These are phyloP conservation scores for Limtongia smithiae DNA, from an alignment of 805 yeast genomes.

Conservation along the genomic window DNA sequence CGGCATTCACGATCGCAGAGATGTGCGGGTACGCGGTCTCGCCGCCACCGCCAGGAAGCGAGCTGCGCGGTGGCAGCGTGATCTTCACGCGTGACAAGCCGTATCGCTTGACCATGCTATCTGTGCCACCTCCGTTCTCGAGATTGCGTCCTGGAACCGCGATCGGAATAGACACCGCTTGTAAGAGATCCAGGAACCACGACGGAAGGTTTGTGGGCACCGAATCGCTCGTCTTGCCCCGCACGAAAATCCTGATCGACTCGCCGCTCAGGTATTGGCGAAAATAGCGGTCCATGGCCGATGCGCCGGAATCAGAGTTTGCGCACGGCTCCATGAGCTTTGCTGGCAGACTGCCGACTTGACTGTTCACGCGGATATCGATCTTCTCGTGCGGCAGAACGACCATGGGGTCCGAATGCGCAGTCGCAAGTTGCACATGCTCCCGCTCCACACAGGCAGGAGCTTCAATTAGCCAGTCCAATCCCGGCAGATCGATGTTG, in stretches of 20 bases:
- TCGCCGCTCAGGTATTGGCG: slow-evolving; percentile 21
- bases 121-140: slow-evolving; percentile 14
- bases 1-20: slow-evolving; percentile 29
- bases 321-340: slow-evolving; percentile 23
- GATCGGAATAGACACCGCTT: slow-evolving; percentile 22
- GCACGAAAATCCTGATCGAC: slow-evolving; percentile 20
- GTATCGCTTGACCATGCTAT: slow-evolving; percentile 19
- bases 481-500: slow-evolving; percentile 19
- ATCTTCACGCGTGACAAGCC: slow-evolving; percentile 25
- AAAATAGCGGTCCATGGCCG: slow-evolving; percentile 25
- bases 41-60: slow-evolving; percentile 6
- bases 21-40: slow-evolving; percentile 17
- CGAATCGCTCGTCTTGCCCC: slow-evolving; percentile 20
- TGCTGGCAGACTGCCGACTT: slow-evolving; percentile 11
- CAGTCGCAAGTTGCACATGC: slow-evolving; percentile 17
- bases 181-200: slow-evolving; percentile 20
- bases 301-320: slow-evolving; percentile 8
- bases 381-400: slow-evolving; percentile 17
- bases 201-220: slow-evolving; percentile 23
- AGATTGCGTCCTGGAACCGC: slow-evolving; percentile 24
- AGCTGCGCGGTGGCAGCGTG: slow-evolving; percentile 17
- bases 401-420: slow-evolving; percentile 17
- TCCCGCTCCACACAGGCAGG: slow-evolving; percentile 18
- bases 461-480: slow-evolving; percentile 25
- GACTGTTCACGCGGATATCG: slow-evolving; percentile 10